phyloP scores from a whole-genome alignment of 257 asterid species.

The Fraxinus cuspidata region DNA sequence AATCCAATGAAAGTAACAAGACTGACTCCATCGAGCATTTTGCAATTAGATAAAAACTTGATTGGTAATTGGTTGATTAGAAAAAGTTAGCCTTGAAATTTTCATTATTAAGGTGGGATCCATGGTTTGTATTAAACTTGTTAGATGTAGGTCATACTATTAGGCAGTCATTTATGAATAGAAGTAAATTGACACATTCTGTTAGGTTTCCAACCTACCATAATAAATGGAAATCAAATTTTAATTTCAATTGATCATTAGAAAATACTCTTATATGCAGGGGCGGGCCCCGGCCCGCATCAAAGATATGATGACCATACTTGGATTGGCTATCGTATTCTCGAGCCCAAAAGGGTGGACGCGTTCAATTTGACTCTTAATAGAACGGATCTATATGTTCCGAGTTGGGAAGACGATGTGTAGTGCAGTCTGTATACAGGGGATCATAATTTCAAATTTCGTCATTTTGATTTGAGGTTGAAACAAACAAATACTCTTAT shows the following conservation, averaged over 20 bases:
- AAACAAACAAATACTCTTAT: no score
- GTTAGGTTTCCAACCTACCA: constrained; percentile 74
- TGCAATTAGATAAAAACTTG: constrained; percentile 34
- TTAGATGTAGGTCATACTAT: constrained; percentile 64
- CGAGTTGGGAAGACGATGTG: no score
- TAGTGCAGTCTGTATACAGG: no score
- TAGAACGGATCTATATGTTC: no score
- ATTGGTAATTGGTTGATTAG: background rate
- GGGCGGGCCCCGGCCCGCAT: no score
- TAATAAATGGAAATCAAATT: constrained; percentile 55
- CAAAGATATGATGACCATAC: no score
- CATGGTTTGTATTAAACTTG: constrained; percentile 54
- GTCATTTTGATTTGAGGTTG: no score
- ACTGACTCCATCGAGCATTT: constrained; percentile 1
- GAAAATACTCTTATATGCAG: background rate
- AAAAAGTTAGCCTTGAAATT: constrained; percentile 19
- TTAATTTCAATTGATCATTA: constrained; percentile 27
- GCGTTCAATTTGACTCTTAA: no score
- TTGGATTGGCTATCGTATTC: no score
- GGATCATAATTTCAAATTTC: no score
- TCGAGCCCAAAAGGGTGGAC: no score
- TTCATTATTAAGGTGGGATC: constrained; percentile 49
- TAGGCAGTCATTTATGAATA: constrained; percentile 69
- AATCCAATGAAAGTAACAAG: background rate
- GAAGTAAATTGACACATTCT: constrained; percentile 67